These are phyloP conservation scores for Apiotrichum laibachii DNA, from an alignment of 1,284 basidiomycete genomes.

Conservation along the genomic window DNA sequence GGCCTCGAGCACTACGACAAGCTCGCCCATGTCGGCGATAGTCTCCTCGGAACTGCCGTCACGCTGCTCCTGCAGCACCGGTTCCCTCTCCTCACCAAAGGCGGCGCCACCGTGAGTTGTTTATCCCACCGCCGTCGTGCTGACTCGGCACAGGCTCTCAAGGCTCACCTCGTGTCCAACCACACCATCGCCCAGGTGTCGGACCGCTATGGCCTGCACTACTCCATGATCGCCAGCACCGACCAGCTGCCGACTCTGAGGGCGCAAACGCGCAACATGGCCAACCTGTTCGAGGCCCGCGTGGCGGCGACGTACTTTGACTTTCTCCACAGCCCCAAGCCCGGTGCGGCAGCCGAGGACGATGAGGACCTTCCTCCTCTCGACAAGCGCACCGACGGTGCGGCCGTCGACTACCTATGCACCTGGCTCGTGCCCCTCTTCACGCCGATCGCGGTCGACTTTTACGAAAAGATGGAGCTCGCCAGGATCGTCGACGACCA, in stretches of 20 bases:
- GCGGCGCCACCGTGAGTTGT: slow-evolving; percentile 36
- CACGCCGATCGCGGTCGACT: slow-evolving; percentile 30
- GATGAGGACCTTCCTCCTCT: background rate
- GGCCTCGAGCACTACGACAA: slow-evolving; percentile 37
- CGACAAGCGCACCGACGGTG: slow-evolving; percentile 24
- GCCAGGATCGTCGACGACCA: background rate
- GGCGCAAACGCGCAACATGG: slow-evolving; percentile 24
- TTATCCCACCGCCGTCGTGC: background rate
- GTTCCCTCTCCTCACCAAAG: slow-evolving; percentile 33
- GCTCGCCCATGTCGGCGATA: slow-evolving; percentile 45
- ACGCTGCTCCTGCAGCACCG: slow-evolving; percentile 35
- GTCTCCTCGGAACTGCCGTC: slow-evolving; percentile 29
- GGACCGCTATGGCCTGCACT: slow-evolving; percentile 25
- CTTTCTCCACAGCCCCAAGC: slow-evolving; percentile 19
- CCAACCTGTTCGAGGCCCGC: slow-evolving; percentile 41
- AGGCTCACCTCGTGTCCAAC: slow-evolving; percentile 35
- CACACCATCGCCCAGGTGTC: slow-evolving; percentile 33
- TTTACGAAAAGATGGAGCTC: slow-evolving; percentile 22
- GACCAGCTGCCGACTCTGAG: slow-evolving; percentile 12
- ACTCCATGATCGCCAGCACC: slow-evolving; percentile 23
- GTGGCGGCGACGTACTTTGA: slow-evolving; percentile 38
- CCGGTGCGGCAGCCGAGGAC: background rate
- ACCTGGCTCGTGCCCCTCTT: slow-evolving; percentile 39
- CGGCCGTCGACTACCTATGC: slow-evolving; percentile 32
- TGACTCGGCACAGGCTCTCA: slow-evolving; percentile 25